Percentiles rank a stretch among this genome's conserved stretches.
Conservation (phyloP, 2,329 filamentous ascomycete species). For the Fusarium sp. region DNA sequence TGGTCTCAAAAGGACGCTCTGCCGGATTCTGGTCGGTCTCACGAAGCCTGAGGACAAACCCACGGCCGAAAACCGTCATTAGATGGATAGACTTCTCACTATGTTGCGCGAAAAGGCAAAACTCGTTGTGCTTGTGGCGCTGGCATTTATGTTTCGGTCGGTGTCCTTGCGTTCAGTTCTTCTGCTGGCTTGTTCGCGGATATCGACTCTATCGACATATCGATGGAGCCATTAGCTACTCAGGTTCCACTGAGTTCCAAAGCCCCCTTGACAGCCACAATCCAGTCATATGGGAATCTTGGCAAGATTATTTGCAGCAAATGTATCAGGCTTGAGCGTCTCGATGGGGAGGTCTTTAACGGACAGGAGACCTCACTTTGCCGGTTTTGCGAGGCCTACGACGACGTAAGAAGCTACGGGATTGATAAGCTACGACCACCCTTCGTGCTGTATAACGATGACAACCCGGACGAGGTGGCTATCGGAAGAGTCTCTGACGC, state of each 20-base stretch:
- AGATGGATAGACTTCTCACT: conserved; percentile 69
- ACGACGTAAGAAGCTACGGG: conserved; percentile 92
- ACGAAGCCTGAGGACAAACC: too few species aligned
- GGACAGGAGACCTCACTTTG: conserved; percentile 89
- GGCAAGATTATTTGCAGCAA: conserved; percentile 98
- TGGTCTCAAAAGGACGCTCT: too few species aligned
- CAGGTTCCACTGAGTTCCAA: conserved; percentile 85
- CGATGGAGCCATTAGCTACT: conserved; percentile 83
- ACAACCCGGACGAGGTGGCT: conserved; percentile 95
- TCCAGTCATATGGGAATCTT: conserved; percentile 94
- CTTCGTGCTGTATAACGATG: conserved; percentile 97
- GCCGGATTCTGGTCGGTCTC: too few species aligned
- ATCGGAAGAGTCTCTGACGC: conserved; percentile 92
- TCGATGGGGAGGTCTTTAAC: conserved; percentile 84
- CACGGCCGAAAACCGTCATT: too few species aligned
- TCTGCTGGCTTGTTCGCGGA: conserved; percentile 95
- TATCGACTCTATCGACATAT: conserved; percentile 93
- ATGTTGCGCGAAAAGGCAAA: conserved; percentile 91
- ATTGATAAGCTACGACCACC: conserved; percentile 90
- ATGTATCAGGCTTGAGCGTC: conserved; percentile 82
- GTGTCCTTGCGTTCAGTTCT: conserved; percentile 73
- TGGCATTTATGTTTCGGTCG: conserved; percentile 66
- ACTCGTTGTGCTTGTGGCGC: conserved; percentile 97
- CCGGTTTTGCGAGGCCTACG: conserved; percentile 77
- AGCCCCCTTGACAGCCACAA: conserved; percentile 91